Evolutionary conservation across 2,329 filamentous ascomycete genomes (phyloP).

Genomic region (Sclerotinia nivalis): DNA sequence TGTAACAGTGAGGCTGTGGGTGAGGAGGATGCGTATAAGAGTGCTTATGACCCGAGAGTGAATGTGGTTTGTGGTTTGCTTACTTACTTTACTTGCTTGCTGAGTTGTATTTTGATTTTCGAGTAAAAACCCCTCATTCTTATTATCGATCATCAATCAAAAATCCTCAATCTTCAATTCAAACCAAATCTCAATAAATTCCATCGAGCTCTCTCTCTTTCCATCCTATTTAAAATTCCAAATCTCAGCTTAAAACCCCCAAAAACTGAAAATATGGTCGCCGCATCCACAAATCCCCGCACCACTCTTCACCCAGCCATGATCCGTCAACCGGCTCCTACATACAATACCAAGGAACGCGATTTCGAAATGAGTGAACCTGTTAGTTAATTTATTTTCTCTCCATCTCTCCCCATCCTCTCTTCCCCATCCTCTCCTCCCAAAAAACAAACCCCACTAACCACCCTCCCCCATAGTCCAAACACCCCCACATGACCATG

Average conservation of each 20-base stretch:
- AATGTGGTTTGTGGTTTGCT: neutral
- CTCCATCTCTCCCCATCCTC: neutral
- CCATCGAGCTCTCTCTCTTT: too few species aligned
- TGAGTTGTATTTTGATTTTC: neutral
- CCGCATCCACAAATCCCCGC: slow-evolving; percentile 7
- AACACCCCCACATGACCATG: neutral
- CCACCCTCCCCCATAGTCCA: neutral
- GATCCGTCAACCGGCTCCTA: slow-evolving; percentile 20
- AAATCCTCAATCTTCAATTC: neutral
- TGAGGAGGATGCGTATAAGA: neutral
- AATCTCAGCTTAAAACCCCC: too few species aligned
- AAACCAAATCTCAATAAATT: neutral
- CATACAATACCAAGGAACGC: neutral
- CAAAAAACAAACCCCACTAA: neutral
- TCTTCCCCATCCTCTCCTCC: neutral
- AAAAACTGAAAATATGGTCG: neutral
- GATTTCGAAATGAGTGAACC: slow-evolving; percentile 12
- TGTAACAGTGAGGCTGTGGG: neutral
- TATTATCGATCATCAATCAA: neutral
- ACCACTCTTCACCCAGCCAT: slow-evolving; percentile 21
- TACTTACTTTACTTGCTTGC: neutral
- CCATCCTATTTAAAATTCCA: too few species aligned
- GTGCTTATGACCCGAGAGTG: neutral
- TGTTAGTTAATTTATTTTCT: neutral
- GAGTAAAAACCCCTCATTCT: neutral